These are phyloP conservation scores for Pontederia crassipes DNA, from an alignment of 176 grass and related monocot species.

Conservation along the genomic window DNA sequence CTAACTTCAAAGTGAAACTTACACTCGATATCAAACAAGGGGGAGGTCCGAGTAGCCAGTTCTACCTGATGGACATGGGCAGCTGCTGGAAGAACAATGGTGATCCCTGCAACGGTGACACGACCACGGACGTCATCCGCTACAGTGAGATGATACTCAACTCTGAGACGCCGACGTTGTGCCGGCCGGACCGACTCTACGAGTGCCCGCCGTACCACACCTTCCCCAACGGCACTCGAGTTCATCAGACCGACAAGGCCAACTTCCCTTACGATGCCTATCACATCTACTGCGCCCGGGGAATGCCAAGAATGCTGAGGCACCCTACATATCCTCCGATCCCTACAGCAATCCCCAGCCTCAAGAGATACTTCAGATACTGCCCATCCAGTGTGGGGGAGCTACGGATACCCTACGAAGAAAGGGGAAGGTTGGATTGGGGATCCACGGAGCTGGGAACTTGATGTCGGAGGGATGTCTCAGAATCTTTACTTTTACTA, in stretches of 20 bases:
- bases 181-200: slow-evolving; percentile 24
- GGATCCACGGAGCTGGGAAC: slow-evolving; percentile 60
- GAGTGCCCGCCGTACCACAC: slow-evolving; percentile 89
- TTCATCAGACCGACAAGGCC: slow-evolving; percentile 39
- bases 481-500: slow-evolving; percentile 77
- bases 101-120: slow-evolving; percentile 53
- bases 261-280: slow-evolving; percentile 65
- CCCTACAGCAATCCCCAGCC: slow-evolving; percentile 92
- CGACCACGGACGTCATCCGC: slow-evolving; percentile 55
- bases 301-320: slow-evolving; percentile 55
- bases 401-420: slow-evolving; percentile 65
- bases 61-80: slow-evolving; percentile 94
- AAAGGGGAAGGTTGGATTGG: slow-evolving; percentile 77
- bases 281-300: slow-evolving; percentile 88
- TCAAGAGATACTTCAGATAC: slow-evolving; percentile 83
- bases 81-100: slow-evolving; percentile 97
- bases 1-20: slow-evolving; percentile 68
- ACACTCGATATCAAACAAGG: slow-evolving; percentile 59
- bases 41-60: slow-evolving; percentile 62
- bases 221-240: slow-evolving; percentile 62
- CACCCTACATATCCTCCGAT: slow-evolving; percentile 69
- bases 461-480: slow-evolving; percentile 67
- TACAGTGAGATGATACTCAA: slow-evolving; percentile 99
- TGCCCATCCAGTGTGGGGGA: slow-evolving; percentile 79
- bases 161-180: slow-evolving; percentile 50